Evolutionary conservation across 2,329 filamentous ascomycete species (phyloP).

Genomic region (Epichloe uncinata): DNA sequence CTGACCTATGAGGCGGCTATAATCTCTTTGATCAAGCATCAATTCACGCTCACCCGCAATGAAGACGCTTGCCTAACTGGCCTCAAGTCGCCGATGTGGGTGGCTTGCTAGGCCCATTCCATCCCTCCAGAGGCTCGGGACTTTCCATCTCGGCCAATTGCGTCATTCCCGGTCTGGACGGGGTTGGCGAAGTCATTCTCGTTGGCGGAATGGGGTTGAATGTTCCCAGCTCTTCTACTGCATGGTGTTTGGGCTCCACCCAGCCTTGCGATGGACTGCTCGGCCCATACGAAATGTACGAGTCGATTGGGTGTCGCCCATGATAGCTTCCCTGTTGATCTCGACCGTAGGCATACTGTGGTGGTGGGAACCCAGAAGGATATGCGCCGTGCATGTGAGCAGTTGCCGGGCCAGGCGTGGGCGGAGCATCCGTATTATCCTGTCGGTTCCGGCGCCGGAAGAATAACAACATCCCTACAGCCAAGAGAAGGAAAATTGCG

Average conservation of each 20-base stretch:
- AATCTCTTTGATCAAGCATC: too few relatives aligned
- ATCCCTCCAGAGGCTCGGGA: constrained; percentile 2
- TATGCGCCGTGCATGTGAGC: not conserved
- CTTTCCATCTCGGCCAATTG: constrained; percentile 10
- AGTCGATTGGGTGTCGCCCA: constrained; percentile 1
- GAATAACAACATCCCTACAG: constrained; percentile 8
- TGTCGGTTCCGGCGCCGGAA: constrained; percentile 7
- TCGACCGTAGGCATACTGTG: constrained; percentile 4
- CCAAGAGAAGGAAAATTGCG: constrained; percentile 11
- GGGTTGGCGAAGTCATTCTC: not conserved
- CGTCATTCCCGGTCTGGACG: not conserved
- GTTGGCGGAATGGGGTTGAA: not conserved
- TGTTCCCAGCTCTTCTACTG: constrained; percentile 6
- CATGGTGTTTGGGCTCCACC: not conserved
- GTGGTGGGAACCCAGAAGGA: constrained; percentile 2
- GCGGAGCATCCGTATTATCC: constrained; percentile 1
- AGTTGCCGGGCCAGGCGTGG: not conserved
- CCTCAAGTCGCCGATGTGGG: too few relatives aligned
- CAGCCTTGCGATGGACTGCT: constrained; percentile 1
- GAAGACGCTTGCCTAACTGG: too few relatives aligned
- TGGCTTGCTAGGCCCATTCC: not conserved
- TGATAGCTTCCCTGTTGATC: constrained; percentile 5
- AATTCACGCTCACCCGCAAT: too few relatives aligned
- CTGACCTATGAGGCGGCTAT: too few relatives aligned
- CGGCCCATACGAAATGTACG: constrained; percentile 5